These are phyloP conservation scores for Aspergillus carlsbadensis DNA, from an alignment of 495 filamentous ascomycete genomes.

Conservation along the genomic window DNA sequence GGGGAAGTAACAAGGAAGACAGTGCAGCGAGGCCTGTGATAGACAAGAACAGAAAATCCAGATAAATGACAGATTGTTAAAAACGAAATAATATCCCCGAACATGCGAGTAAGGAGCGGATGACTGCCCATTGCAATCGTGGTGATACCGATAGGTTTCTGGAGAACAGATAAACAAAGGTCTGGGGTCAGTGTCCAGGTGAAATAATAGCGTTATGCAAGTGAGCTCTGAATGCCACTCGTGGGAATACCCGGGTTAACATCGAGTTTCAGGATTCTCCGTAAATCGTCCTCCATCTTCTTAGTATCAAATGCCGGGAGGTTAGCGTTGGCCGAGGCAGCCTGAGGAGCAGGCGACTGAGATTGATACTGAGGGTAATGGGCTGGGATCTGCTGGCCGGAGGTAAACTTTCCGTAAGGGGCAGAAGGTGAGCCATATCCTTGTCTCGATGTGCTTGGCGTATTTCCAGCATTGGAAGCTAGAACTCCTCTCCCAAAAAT, in stretches of 20 bases:
- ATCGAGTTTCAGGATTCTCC: slow-evolving; percentile 53
- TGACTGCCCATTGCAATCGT: slow-evolving; percentile 2
- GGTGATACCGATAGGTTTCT: neutral
- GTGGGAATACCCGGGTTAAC: slow-evolving; percentile 28
- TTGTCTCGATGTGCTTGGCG: slow-evolving; percentile 7
- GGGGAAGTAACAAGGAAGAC: neutral
- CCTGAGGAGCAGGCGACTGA: slow-evolving; percentile 25
- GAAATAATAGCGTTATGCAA: slow-evolving; percentile 26
- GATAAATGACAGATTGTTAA: neutral
- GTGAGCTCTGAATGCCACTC: slow-evolving; percentile 38
- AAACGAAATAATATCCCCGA: neutral
- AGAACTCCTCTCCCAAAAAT: slow-evolving; percentile 28
- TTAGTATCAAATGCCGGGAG: slow-evolving; percentile 37
- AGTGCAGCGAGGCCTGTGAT: neutral
- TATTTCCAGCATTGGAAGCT: slow-evolving; percentile 15
- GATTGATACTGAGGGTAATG: slow-evolving; percentile 25
- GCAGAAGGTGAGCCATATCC: slow-evolving; percentile 8
- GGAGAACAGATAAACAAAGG: neutral
- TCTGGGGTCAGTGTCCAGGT: slow-evolving; percentile 6
- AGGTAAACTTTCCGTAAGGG: slow-evolving; percentile 4
- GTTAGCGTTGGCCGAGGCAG: slow-evolving; percentile 24
- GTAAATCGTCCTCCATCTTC: slow-evolving; percentile 54
- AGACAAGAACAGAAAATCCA: neutral
- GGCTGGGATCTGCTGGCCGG: slow-evolving; percentile 11
- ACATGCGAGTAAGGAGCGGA: neutral